A percentile compares a stretch with the other conserved stretches of the same genome.
Conservation (phyloP, 768 basidiomycete species). For the Pisolithus tinctorius region DNA sequence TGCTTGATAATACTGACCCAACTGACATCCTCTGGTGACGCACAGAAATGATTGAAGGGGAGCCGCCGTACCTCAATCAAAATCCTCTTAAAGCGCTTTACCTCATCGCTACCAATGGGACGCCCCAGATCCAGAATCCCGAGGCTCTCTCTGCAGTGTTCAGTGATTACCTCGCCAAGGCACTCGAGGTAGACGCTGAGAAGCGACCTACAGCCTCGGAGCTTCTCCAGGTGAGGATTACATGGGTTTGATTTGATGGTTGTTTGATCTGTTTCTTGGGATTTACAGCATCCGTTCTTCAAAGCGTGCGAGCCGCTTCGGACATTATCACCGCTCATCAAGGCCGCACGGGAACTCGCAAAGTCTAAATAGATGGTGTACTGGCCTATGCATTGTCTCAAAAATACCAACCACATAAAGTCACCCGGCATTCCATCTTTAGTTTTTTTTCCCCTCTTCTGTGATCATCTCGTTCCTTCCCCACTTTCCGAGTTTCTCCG, state of each 20-base stretch:
- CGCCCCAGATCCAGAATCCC: conserved; percentile 92
- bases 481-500: background rate
- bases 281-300: conserved; percentile 76
- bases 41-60: conserved; percentile 96
- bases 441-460: too few species aligned
- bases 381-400: background rate
- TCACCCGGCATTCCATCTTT: too few species aligned
- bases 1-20: background rate
- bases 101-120: conserved; percentile 97
- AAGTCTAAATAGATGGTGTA: conserved; percentile 41
- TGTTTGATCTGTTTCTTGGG: conserved; percentile 4
- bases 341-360: conserved; percentile 83
- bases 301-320: conserved; percentile 79
- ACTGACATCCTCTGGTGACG: conserved; percentile 4
- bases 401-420: too few species aligned
- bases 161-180: conserved; percentile 82
- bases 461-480: background rate
- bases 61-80: conserved; percentile 94
- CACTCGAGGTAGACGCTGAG: conserved; percentile 91
- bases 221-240: conserved; percentile 56
- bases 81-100: conserved; percentile 96
- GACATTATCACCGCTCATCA: conserved; percentile 84
- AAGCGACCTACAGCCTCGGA: conserved; percentile 84
- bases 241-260: background rate
- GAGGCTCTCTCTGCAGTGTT: conserved; percentile 70